phyloP scores from a whole-genome alignment of 495 filamentous ascomycete genomes.

The Saxophila tyrrhenica region DNA sequence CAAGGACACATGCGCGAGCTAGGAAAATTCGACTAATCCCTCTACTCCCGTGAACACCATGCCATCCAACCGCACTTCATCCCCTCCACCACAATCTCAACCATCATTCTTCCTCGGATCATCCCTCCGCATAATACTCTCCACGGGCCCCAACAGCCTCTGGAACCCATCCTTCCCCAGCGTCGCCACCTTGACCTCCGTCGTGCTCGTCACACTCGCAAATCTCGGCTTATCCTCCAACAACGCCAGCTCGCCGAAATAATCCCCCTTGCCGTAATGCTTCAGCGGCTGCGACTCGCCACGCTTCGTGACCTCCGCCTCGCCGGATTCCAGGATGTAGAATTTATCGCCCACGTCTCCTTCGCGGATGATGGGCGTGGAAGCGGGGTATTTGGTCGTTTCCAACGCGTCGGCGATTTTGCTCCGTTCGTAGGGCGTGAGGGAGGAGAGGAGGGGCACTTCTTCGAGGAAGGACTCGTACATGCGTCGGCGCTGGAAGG shows the following conservation, averaged over 20 bases:
- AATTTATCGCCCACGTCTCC: slow-evolving; percentile 88
- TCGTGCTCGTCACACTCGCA: slow-evolving; percentile 73
- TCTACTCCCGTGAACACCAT: too few species aligned
- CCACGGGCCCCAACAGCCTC: slow-evolving; percentile 81
- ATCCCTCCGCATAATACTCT: slow-evolving; percentile 85
- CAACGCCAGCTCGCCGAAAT: slow-evolving; percentile 90
- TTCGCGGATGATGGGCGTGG: slow-evolving; percentile 73
- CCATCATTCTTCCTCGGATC: slow-evolving; percentile 38
- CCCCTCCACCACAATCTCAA: too few species aligned
- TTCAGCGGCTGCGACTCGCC: slow-evolving; percentile 56
- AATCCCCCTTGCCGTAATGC: slow-evolving; percentile 78
- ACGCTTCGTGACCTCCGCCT: slow-evolving; percentile 73
- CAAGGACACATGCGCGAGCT: too few species aligned
- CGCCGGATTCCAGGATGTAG: slow-evolving; percentile 80
- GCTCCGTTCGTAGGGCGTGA: slow-evolving; percentile 82
- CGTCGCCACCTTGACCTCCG: slow-evolving; percentile 86
- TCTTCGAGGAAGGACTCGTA: slow-evolving; percentile 98
- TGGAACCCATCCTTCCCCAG: slow-evolving; percentile 92
- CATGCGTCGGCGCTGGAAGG: slow-evolving; percentile 88
- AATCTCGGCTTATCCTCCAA: slow-evolving; percentile 88
- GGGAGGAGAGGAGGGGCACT: slow-evolving; percentile 71
- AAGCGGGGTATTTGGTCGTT: slow-evolving; percentile 72
- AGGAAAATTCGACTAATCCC: too few species aligned
- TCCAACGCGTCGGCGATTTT: slow-evolving; percentile 97
- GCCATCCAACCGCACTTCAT: too few species aligned